Conservation (phyloP, 345 rosid species). For the Brassica rapa region DNA sequence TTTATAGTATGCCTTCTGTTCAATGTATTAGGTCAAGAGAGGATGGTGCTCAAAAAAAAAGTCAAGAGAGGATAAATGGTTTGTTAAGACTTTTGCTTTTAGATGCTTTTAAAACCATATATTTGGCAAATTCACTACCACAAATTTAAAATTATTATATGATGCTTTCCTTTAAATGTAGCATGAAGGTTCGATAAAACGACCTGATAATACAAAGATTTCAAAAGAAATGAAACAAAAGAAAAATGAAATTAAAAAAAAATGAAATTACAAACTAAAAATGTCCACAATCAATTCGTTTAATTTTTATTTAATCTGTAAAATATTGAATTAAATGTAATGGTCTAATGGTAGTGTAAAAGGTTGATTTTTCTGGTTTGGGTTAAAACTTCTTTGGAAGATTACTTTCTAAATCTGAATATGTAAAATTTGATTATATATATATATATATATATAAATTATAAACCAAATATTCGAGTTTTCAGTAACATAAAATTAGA, state of each 20-base stretch:
- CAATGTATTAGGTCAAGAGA: background rate
- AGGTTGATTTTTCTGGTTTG: background rate
- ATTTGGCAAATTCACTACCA: background rate
- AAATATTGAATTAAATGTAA: no score
- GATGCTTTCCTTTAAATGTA: background rate
- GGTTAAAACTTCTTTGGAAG: background rate
- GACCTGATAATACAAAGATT: no score
- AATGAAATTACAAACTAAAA: background rate
- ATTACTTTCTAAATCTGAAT: no score
- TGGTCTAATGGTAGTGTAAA: background rate
- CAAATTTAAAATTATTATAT: background rate
- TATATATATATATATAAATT: no score
- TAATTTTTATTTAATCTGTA: background rate
- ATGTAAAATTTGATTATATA: background rate
- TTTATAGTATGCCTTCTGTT: background rate
- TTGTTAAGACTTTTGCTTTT: background rate
- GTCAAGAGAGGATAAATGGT: background rate
- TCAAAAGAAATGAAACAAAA: background rate
- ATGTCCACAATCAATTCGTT: background rate
- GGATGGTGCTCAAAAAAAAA: no score
- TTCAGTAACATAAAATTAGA: no score
- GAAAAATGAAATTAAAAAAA: no score
- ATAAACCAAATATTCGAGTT: background rate
- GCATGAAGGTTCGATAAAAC: background rate
- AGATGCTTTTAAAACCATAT: background rate